phyloP scores from a whole-genome alignment of 2,329 filamentous ascomycete species.

The Dryadomyces quercivorus region DNA sequence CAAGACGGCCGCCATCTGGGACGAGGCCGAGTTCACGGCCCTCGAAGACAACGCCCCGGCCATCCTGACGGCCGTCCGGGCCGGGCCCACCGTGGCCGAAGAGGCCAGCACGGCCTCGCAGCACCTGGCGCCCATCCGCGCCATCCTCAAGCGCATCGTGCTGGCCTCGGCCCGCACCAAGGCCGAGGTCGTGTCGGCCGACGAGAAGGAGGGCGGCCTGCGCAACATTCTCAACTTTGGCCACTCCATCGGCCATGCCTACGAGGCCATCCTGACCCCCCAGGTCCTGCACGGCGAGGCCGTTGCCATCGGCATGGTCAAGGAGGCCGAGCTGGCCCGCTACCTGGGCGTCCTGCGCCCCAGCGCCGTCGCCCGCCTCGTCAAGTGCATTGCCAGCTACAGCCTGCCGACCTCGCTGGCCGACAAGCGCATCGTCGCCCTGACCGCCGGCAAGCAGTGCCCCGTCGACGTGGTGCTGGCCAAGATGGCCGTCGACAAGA shows the following conservation, averaged over 20 bases:
- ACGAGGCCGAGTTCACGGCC: slow-evolving; percentile 72
- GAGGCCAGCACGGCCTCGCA: slow-evolving; percentile 23
- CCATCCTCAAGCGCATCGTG: slow-evolving; percentile 66
- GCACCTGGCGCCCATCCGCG: slow-evolving; percentile 58
- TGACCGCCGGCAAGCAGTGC: slow-evolving; percentile 79
- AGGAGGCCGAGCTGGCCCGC: slow-evolving; percentile 86
- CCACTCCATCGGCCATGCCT: slow-evolving; percentile 94
- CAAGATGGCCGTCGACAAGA: slow-evolving; percentile 98
- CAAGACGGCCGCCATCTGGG: slow-evolving; percentile 95
- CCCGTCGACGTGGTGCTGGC: slow-evolving; percentile 73
- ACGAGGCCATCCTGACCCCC: slow-evolving; percentile 88
- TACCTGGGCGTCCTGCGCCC: slow-evolving; percentile 77
- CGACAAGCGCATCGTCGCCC: slow-evolving; percentile 69
- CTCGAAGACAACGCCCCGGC: slow-evolving; percentile 70
- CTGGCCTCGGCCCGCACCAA: slow-evolving; percentile 87
- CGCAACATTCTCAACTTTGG: slow-evolving; percentile 95
- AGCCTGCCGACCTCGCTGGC: slow-evolving; percentile 74
- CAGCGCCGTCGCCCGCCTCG: slow-evolving; percentile 75
- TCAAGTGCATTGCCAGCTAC: slow-evolving; percentile 92
- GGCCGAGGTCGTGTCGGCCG: slow-evolving; percentile 83
- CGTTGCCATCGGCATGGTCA: slow-evolving; percentile 96
- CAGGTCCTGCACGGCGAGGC: slow-evolving; percentile 93
- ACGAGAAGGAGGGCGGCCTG: slow-evolving; percentile 87
- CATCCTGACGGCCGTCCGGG: slow-evolving; percentile 62
- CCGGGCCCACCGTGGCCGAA: slow-evolving; percentile 20